Base-by-base conservation (phyloP, 2,329 filamentous ascomycete genomes). In the Cyphellophora attinorum region DNA sequence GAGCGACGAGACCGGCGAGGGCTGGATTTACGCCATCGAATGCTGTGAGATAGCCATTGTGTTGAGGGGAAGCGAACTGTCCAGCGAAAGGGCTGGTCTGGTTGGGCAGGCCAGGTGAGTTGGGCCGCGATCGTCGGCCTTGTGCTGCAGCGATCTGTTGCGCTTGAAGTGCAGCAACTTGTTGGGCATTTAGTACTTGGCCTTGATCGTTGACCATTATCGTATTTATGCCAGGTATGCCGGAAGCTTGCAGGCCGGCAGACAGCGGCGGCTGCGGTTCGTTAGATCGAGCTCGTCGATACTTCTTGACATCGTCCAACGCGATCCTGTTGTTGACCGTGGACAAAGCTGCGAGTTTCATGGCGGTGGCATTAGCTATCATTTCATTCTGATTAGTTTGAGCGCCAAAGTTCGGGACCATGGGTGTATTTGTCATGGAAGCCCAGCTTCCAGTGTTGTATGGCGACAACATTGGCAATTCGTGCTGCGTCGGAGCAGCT, bases 241-340 rank as follows among this genome's bases (percentile, higher is more conserved):
- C 73, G 34, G 74, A 62, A 43, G 69, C 67, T 35, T 74, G 74
- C 37, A 79, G 62, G 33, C 79, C 78, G 28, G 80, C 77, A 21
- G 81, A 80, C 41, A 86, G 59, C 15, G 78, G 72, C 51, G 52
- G 56, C 40, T 72, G 73, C 27, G 80, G 72, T 15, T 80, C 81
- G 52, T 95, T 89, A 31, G 91, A 95, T 40, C 88, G 78, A 46
- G 86, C 78, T 40, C 89, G 83, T 45, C 91, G 85, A 61, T 91
- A 96, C 63, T 96, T 96, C 53, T 88, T 85, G 42, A 93, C 89
- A 57, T 98, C 91, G 52, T 98, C 91, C 39, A 98, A 70, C 34
- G 91, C 88, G 52, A 98, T 94, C 27, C 91, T 83, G 59, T 96
- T 98, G 67, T 96, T 98, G 32, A 98, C 91, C 3, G 91, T 98